Evolutionary conservation across 768 basidiomycete species (phyloP).

Genomic region (Dictyophora rubrovolvata): DNA sequence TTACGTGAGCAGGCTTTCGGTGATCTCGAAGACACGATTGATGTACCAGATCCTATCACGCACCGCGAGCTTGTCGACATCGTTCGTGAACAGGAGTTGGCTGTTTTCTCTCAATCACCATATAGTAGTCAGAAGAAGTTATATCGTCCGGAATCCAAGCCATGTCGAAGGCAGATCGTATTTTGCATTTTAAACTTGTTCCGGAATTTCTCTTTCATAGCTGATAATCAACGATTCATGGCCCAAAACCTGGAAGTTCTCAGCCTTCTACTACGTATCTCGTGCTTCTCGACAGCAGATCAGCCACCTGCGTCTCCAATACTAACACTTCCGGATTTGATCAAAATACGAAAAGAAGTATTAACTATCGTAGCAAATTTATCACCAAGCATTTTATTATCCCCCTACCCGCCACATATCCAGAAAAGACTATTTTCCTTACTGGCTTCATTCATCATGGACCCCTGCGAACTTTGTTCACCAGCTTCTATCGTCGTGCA

Average conservation of each 20-base stretch:
- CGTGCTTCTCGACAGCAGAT: constrained; percentile 32
- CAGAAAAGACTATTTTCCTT: constrained; percentile 54
- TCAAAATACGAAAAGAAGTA: constrained; percentile 68
- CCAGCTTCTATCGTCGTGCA: constrained; percentile 52
- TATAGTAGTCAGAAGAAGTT: constrained; percentile 40
- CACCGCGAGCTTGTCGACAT: constrained; percentile 53
- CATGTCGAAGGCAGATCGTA: constrained; percentile 59
- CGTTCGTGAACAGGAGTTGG: constrained; percentile 45
- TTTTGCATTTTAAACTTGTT: constrained; percentile 68
- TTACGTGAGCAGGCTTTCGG: constrained; percentile 75
- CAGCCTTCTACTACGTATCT: constrained; percentile 60
- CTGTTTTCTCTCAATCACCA: constrained; percentile 46
- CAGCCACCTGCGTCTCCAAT: constrained; percentile 39
- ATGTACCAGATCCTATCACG: constrained; percentile 31
- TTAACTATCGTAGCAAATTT: constrained; percentile 61
- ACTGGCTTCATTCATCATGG: constrained; percentile 65
- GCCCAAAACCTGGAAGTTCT: constrained; percentile 54
- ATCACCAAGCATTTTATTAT: constrained; percentile 40
- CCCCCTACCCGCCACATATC: constrained; percentile 32
- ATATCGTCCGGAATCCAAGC: constrained; percentile 40
- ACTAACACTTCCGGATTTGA: constrained; percentile 61
- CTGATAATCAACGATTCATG: constrained; percentile 61
- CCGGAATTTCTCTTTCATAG: constrained; percentile 71
- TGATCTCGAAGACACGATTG: constrained; percentile 25
- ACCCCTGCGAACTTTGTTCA: constrained; percentile 53